phyloP scores from a whole-genome alignment of 176 grass and related monocot species.

The Phyllostachys edulis region DNA sequence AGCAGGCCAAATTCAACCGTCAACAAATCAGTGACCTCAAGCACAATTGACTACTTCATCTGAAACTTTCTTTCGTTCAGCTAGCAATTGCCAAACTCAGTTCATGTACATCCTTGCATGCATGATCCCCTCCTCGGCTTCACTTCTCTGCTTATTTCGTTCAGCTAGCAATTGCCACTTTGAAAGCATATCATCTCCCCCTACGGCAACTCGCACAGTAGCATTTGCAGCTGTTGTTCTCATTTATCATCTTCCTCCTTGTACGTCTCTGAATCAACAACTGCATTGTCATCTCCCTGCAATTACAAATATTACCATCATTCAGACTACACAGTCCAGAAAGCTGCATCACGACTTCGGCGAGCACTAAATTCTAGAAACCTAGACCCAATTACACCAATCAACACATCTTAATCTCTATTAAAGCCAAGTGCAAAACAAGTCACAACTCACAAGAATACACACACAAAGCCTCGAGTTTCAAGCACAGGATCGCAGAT shows the following conservation, averaged over 20 bases:
- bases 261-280: constrained; percentile 68
- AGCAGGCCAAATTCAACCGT: too few relatives aligned
- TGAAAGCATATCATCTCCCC: constrained; percentile 84
- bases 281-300: constrained; percentile 53
- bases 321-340: background rate
- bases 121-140: background rate
- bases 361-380: background rate
- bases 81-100: too few relatives aligned
- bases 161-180: constrained; percentile 94
- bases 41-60: too few relatives aligned
- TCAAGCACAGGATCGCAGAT: too few relatives aligned
- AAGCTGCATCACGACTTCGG: background rate
- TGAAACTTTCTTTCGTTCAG: too few relatives aligned
- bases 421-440: background rate
- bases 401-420: background rate
- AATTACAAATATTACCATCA: constrained; percentile 23
- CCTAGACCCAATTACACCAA: background rate
- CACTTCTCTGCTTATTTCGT: constrained; percentile 70
- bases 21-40: too few relatives aligned
- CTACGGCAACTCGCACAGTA: constrained; percentile 78
- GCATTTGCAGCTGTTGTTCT: constrained; percentile 91
- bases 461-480: too few relatives aligned
- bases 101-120: too few relatives aligned
- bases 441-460: background rate
- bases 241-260: constrained; percentile 96